Evolutionary conservation across 129 eudicot species (phyloP), one percentile per base, ranked within the genome.

Genomic region (Chrysanthemum makinoi): DNA sequence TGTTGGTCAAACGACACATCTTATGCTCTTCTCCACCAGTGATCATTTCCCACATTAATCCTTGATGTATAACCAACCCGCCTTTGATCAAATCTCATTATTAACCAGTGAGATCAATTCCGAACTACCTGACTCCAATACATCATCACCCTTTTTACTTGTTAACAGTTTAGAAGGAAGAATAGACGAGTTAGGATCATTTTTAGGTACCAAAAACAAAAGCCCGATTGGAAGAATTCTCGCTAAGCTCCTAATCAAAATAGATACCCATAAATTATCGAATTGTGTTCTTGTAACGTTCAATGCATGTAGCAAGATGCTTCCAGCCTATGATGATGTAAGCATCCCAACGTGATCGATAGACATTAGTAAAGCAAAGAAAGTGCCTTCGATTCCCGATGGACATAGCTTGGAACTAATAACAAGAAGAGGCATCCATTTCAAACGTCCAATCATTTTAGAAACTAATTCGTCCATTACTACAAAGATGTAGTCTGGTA

Each of bases 371-470:
- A 94, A 73, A 15, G 99, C 99, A 54, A 94, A 94, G 73, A 94
- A 87, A 17, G 99, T 89, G 80, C 99, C 99, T 84, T 94, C 99
- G 43, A 94, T 94, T 20, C 99, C 99, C 1, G 93, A 82, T 1
- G 99, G 99, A 15, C 99, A 94, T 72, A 94, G 83, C 77, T 87
- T 94, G 47, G 99, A 86, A 70, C 92, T 93, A 7, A 93, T 92
- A 26, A 93, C 98, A 65, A 93, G 96, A 73, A 93, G 88, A 2
- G 96, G 99, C 99, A 94, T 87, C 99, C 99, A 94, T 75, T 88
- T 90, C 61, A 94, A 84, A 19, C 96, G 86, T 17, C 83, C 89
- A 7, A 90, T 86, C 91, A 90, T 70, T 72, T 78, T 82, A 61
- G 83, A 80, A 48, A 86, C 84, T 9, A 79, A 82, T 53, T 88